These are phyloP conservation scores for Leishmania mexicana DNA, from an alignment of 208 protist genomes.

Conservation along the genomic window DNA sequence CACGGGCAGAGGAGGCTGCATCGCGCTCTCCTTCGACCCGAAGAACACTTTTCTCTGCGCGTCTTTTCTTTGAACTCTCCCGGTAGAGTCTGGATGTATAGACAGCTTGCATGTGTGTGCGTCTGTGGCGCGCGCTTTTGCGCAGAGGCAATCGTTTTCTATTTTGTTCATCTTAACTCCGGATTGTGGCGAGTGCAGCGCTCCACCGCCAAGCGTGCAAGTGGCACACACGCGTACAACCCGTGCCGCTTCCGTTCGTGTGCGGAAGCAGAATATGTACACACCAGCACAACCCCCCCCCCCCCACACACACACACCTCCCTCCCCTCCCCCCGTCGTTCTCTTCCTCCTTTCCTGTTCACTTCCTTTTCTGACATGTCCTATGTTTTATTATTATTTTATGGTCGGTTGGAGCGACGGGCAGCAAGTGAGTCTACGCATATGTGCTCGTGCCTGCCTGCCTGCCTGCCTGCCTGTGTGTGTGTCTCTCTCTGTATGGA, in stretches of 20 bases:
- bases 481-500: background rate
- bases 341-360: background rate
- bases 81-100: background rate
- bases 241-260: background rate
- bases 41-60: background rate
- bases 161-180: background rate
- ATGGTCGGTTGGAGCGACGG: background rate
- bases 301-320: too few species aligned
- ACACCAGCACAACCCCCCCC: background rate
- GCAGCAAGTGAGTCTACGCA: background rate
- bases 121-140: background rate
- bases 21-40: background rate
- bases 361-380: background rate
- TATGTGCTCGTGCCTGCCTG: background rate
- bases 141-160: background rate
- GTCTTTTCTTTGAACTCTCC: background rate
- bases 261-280: background rate
- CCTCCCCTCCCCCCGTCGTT: background rate
- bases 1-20: background rate
- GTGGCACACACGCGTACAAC: background rate
- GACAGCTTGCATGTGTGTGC: background rate
- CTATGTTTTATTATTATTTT: background rate
- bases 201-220: background rate
- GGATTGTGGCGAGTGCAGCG: background rate
- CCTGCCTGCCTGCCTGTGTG: background rate